Evolutionary conservation across 805 yeast genomes (phyloP), one percentile per base, ranked within the genome.

Genomic region (Candida tallmaniae): DNA sequence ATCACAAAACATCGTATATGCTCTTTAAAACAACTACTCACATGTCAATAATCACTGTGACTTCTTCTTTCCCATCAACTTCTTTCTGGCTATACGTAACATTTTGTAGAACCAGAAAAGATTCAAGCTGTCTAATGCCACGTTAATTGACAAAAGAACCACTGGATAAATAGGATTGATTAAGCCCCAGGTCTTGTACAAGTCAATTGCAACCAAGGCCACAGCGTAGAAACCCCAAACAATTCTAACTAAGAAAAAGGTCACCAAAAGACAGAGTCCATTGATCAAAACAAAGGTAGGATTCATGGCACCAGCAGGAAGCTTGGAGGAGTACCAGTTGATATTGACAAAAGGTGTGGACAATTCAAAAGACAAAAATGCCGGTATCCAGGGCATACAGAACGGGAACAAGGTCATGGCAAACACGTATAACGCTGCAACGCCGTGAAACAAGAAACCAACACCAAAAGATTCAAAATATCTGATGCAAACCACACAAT

Each of bases 301-400:
- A 27, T 83, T 78, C 33, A 86, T 68, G 3, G 76, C 58, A 3
- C 83, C 84, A 1, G 69, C 69, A 1, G 95, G 93, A 12, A 88
- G 65, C 48, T 84, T 80, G 21, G 83, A 72, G 22, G 87, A 79
- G 58, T 82, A 89, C 96, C 97, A 93, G 58, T 93, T 86, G 53
- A 85, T 56, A 59, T 93, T 94, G 42, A 93, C 96, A 60, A 93
- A 93, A 6, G 97, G 97, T 2, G 97, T 85, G 30, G 95, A 82
- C 26, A 84, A 71, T 61, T 93, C 98, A 58, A 83, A 93, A 32
- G 84, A 55, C 48, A 93, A 68, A 55, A 89, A 93, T 14, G 80
- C 77, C 1, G 95, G 90, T 18, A 84, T 73, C 77, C 83, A 82
- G 32, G 88, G 82, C 58, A 81, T 78, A 52, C 86, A 76, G 57